Evolutionary conservation across 495 filamentous ascomycete species (phyloP).

Genomic region (Thozetella sp.): DNA sequence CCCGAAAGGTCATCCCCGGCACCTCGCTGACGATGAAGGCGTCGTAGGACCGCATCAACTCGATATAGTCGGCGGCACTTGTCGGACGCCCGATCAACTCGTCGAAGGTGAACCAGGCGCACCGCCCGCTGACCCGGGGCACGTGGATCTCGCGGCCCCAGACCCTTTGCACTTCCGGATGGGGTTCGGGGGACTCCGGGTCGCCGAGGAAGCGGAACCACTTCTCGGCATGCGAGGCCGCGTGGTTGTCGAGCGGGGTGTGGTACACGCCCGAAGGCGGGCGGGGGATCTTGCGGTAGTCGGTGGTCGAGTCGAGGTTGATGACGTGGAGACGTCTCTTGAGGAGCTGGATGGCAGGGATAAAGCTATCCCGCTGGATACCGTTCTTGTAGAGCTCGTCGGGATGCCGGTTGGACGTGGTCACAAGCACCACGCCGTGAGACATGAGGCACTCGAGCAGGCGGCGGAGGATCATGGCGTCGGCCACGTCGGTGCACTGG

Average conservation of each 20-base stretch:
- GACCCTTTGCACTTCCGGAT: conserved; percentile 75
- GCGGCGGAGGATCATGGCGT: conserved; percentile 95
- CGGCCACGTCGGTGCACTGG: conserved; percentile 97
- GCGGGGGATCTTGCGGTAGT: conserved; percentile 95
- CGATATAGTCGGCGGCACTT: conserved; percentile 92
- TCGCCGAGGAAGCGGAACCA: conserved; percentile 97
- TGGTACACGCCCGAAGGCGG: conserved; percentile 94
- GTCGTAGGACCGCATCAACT: conserved; percentile 87
- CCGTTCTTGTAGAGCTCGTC: conserved; percentile 97
- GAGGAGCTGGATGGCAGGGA: conserved; percentile 92
- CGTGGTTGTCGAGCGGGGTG: conserved; percentile 73
- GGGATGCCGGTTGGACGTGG: conserved; percentile 96
- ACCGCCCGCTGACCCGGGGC: conserved; percentile 82
- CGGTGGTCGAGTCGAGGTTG: conserved; percentile 91
- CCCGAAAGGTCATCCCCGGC: conserved; percentile 83
- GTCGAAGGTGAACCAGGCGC: conserved; percentile 86
- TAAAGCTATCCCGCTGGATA: conserved; percentile 92
- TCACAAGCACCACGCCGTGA: conserved; percentile 94
- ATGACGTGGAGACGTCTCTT: conserved; percentile 82
- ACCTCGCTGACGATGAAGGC: conserved; percentile 91
- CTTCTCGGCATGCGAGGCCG: conserved; percentile 79
- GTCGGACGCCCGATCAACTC: conserved; percentile 87
- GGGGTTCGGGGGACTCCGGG: conserved; percentile 74
- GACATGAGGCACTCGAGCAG: conserved; percentile 89
- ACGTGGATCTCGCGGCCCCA: conserved; percentile 93